Conservation (phyloP, 352 stramenopile genomes). For the Aphanomyces euteiches region DNA sequence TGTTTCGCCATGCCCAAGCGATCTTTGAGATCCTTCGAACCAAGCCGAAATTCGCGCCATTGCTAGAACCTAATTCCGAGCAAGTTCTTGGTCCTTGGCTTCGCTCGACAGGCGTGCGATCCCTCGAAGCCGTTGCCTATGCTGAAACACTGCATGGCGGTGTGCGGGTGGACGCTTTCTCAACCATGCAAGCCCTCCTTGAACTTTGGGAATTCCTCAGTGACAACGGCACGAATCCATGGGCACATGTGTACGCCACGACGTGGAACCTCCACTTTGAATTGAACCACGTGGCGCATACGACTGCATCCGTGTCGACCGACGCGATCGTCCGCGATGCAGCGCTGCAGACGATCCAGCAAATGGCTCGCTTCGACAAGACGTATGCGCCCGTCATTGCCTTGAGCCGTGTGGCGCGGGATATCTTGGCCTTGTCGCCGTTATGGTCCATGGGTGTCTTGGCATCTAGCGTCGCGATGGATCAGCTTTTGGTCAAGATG, state of each 20-base stretch:
- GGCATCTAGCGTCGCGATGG: background rate
- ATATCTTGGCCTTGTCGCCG: conserved; percentile 1
- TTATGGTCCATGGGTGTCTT: conserved; percentile 18
- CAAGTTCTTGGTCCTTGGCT: background rate
- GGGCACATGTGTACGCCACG: background rate
- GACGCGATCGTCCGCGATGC: conserved; percentile 17
- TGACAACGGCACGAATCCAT: background rate
- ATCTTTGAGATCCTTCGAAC: conserved; percentile 24
- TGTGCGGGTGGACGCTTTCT: conserved; percentile 12
- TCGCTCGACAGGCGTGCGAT: background rate
- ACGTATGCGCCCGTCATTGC: background rate
- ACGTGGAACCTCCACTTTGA: conserved; percentile 1
- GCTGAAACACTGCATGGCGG: background rate
- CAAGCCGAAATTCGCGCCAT: conserved; percentile 18
- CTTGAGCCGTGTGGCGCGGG: conserved; percentile 6
- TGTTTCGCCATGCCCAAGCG: conserved; percentile 12
- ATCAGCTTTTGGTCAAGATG: conserved; percentile 6
- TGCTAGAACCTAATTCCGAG: background rate
- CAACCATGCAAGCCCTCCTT: background rate
- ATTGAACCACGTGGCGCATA: conserved; percentile 6
- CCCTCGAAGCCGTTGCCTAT: conserved; percentile 5
- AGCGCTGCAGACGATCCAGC: background rate
- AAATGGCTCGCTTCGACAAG: conserved; percentile 2
- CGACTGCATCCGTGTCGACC: conserved; percentile 8
- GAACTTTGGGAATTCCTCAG: conserved; percentile 10